Percentiles rank a stretch among this genome's conserved stretches.
These are phyloP conservation scores for Globisporangium solare DNA, from an alignment of 352 stramenopile species.

Conservation along the genomic window DNA sequence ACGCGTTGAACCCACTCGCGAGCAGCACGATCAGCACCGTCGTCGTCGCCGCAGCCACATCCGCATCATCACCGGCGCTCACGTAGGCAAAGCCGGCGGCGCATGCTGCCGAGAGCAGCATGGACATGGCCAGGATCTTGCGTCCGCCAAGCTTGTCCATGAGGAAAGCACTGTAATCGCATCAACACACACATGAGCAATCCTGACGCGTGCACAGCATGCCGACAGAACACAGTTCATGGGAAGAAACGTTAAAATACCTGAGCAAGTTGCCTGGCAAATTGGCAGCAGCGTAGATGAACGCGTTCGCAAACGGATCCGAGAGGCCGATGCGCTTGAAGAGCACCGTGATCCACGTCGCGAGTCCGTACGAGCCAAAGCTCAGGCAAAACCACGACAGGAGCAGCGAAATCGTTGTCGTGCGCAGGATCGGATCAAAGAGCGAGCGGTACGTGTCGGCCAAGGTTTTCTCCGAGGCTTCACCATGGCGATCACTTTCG, in stretches of 20 bases:
- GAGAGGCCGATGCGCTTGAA: constrained; percentile 89
- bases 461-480: constrained; percentile 16
- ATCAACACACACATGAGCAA: no score
- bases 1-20: constrained; percentile 89
- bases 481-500: not conserved
- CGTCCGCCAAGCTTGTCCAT: constrained; percentile 69
- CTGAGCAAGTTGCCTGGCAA: constrained; percentile 89
- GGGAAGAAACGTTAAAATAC: constrained; percentile 13
- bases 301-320: constrained; percentile 88
- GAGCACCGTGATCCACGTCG: constrained; percentile 92
- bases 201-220: no score
- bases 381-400: constrained; percentile 74
- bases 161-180: constrained; percentile 33
- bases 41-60: constrained; percentile 14
- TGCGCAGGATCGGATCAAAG: constrained; percentile 52
- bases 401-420: constrained; percentile 59
- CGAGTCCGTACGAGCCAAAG: constrained; percentile 87
- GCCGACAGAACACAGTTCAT: no score
- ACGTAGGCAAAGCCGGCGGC: constrained; percentile 75
- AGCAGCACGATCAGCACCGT: constrained; percentile 64
- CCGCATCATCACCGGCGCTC: constrained; percentile 21
- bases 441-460: constrained; percentile 30
- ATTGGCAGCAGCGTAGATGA: constrained; percentile 89
- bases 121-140: constrained; percentile 65
- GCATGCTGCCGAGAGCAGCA: constrained; percentile 62